These are phyloP conservation scores for Penicillium soppii DNA, from an alignment of 495 filamentous ascomycete genomes.

Conservation along the genomic window DNA sequence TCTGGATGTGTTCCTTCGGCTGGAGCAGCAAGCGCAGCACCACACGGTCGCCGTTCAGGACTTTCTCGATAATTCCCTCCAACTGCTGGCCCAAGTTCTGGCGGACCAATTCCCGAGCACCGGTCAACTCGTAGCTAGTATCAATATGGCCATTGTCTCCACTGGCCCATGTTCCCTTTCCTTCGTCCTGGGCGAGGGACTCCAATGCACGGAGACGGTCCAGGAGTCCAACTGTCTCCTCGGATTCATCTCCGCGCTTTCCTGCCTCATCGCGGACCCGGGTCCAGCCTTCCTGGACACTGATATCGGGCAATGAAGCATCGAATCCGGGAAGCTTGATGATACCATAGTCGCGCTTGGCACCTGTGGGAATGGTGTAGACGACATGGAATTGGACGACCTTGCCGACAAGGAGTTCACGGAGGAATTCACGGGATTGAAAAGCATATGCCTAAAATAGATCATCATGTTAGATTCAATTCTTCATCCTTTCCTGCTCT, in stretches of 20 bases:
- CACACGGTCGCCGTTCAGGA: conserved; percentile 85
- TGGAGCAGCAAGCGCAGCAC: conserved; percentile 77
- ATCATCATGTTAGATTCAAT: conserved; percentile 2
- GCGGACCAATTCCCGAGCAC: conserved; percentile 69
- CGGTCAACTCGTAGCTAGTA: conserved; percentile 72
- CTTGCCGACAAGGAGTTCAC: conserved; percentile 81
- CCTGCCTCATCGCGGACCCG: conserved; percentile 92
- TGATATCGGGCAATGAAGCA: conserved; percentile 71
- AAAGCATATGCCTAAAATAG: conserved; percentile 70
- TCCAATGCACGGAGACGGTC: conserved; percentile 78
- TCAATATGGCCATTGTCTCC: conserved; percentile 62
- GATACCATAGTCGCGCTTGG: conserved; percentile 82
- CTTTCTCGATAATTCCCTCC: conserved; percentile 81
- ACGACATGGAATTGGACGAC: conserved; percentile 77
- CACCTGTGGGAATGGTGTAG: conserved; percentile 77
- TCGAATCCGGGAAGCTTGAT: conserved; percentile 69
- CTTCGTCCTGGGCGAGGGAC: conserved; percentile 70
- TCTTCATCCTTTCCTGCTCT: background rate
- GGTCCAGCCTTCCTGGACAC: conserved; percentile 82
- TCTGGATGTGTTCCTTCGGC: conserved; percentile 78
- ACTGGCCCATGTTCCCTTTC: conserved; percentile 72
- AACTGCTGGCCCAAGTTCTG: conserved; percentile 75
- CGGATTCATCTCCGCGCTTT: conserved; percentile 74
- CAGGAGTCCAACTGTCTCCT: conserved; percentile 65
- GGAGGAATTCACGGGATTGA: conserved; percentile 87